phyloP scores from a whole-genome alignment of 2,329 filamentous ascomycete species.

The Verticillium zaregamsianum region DNA sequence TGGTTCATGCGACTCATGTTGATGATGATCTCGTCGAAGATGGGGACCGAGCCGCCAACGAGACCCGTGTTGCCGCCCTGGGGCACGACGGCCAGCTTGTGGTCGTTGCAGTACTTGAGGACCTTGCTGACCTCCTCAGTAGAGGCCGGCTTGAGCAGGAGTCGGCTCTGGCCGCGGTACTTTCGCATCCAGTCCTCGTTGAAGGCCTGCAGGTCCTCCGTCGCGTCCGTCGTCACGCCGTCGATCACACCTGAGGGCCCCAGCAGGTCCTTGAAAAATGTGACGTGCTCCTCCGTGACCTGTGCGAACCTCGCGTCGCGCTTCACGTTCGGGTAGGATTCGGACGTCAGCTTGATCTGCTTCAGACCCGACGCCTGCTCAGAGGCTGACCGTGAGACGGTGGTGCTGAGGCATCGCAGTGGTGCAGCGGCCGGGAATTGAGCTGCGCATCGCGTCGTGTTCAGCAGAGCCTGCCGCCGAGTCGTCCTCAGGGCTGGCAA shows the following conservation, averaged over 20 bases:
- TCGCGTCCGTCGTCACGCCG: constrained; percentile 67
- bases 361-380: constrained; percentile 6
- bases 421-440: background rate
- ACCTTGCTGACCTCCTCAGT: constrained; percentile 89
- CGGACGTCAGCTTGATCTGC: constrained; percentile 68
- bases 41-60: constrained; percentile 90
- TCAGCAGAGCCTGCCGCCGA: constrained; percentile 11
- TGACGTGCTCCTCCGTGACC: constrained; percentile 74
- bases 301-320: constrained; percentile 71
- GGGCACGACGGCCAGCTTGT: constrained; percentile 87
- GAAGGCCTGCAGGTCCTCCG: constrained; percentile 82
- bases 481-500: constrained; percentile 13
- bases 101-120: constrained; percentile 91
- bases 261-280: constrained; percentile 76
- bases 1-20: constrained; percentile 86
- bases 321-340: constrained; percentile 80
- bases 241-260: constrained; percentile 81
- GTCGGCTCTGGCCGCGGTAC: constrained; percentile 82
- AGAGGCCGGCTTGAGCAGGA: constrained; percentile 81
- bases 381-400: constrained; percentile 4
- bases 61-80: constrained; percentile 97
- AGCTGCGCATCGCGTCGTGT: constrained; percentile 3
- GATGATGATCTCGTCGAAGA: constrained; percentile 97
- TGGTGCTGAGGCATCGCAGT: constrained; percentile 7
- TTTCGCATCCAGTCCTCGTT: constrained; percentile 99